Evolutionary conservation across 78 protist genomes (phyloP), one percentile per base, ranked within the genome.

Genomic region (Pelomyxa schiedti): DNA sequence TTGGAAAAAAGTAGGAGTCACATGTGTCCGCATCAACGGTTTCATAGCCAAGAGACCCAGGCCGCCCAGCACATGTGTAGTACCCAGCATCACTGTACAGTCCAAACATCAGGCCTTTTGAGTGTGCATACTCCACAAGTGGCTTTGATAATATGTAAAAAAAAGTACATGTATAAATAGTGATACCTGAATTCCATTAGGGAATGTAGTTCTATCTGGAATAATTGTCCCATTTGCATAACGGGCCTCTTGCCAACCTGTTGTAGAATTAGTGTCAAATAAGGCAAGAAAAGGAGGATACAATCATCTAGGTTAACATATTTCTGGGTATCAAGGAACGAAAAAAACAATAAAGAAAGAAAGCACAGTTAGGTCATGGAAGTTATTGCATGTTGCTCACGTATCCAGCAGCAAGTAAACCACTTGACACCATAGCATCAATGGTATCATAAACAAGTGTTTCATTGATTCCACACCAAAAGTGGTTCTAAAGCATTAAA

Each of bases 401-500:
- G 79, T 90, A 90, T 1, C 94, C 93, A 30, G 73, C 88, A 1
- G 16, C 89, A 29, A 47, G 30, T 80, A 90, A 69, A 36, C 93
- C 93, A 47, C 43, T 80, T 4, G 85, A 26, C 2, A 81, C 81
- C 84, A 90, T 82, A 30, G 84, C 83, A 30, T 78, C 78, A 4
- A 82, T 75, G 43, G 88, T 88, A 28, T 43, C 58, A 42, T 32
- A 37, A 6, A 83, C 42, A 72, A 88, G 7, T 24, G 38, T 39
- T n/a, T 86, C 92, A 39, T 90, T 85, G 35, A 90, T 89, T 40
- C 86, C 67, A 64, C 93, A 89, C 65, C 52, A 64, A 78, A 43
- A 82, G 39, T 75, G 72, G 63, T 82, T 83, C 92, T 88, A 81
- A 3, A 66, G 58, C 22, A 39, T 76, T 77, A 41, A 4, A 8